Evolutionary conservation across 2,329 filamentous ascomycete genomes (phyloP), one percentile per base, ranked within the genome.

Genomic region (Ophiosphaerella herpotricha): DNA sequence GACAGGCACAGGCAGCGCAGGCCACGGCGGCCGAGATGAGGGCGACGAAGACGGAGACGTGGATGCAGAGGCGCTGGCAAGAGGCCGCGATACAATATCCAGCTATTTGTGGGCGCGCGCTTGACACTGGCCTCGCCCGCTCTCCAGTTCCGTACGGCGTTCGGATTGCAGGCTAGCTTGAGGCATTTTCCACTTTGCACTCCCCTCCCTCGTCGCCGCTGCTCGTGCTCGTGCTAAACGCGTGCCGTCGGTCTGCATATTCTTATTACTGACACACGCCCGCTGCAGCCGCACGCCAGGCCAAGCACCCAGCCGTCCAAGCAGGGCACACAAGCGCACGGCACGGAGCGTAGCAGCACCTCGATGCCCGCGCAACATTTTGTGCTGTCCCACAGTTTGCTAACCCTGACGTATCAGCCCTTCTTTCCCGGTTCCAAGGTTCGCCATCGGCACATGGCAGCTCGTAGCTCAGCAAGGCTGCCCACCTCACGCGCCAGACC

Each of bases 81-180:
- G 23, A 18, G 7, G 16, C 12, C 14, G 5, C 12, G 5, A 24
- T 45, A 24, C 9, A 39, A 35, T 35, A 43, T 4, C 35, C 21
- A 26, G 12, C 23, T 36, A 14, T n/a, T 23, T 41, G 32, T 52
- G 49, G 39, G 49, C 13, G 49, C 16, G 44, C 37, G 18, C 4
- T 21, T 21, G 18, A 21, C 18, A 21, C 18, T 45, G 41, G 50
- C 50, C 45, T 52, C 45, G 45, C 46, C 39, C 42, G 45, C 35
- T 45, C 11, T 29, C 7, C 26, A 29, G 7, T 7, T 11, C 26
- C 26, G 45, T 41, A 48, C 44, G 41, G 45, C 50, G 31, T 52
- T 41, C 49, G 37, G 42, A 45, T 47, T 43, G 35, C 45, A 52
- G 50, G 45, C 38, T 46, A 46, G 42, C 39, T 40, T 53, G 50